Evolutionary conservation across 371 early-diverging fungal genomes (phyloP).

Genomic region (Apophysomyces elegans): DNA sequence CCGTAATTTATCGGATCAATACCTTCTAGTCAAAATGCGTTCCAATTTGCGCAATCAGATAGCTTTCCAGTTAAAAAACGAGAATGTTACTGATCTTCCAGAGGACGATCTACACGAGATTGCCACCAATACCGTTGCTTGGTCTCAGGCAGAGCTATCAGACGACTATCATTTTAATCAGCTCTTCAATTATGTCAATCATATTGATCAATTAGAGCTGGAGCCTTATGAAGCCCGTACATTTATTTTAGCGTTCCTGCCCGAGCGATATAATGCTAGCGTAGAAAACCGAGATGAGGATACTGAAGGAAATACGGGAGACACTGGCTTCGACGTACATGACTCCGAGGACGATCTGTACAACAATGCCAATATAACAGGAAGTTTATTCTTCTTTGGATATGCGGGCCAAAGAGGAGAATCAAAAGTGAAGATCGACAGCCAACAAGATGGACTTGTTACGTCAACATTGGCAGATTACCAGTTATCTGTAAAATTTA

Average conservation of each 20-base stretch:
- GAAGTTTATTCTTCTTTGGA: constrained; percentile 84
- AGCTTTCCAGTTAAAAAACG: constrained; percentile 87
- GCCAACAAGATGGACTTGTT: constrained; percentile 24
- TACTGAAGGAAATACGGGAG: constrained; percentile 13
- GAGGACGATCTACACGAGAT: constrained; percentile 24
- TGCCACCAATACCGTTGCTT: constrained; percentile 69
- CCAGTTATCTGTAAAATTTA: constrained; percentile 78
- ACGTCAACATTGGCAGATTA: constrained; percentile 58
- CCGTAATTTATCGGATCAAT: constrained; percentile 64
- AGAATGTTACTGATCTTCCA: constrained; percentile 63
- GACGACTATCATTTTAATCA: constrained; percentile 80
- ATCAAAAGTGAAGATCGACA: constrained; percentile 5
- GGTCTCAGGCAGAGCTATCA: constrained; percentile 41
- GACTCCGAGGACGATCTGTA: constrained; percentile 51
- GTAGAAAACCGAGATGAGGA: constrained; percentile 19
- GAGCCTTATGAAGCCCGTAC: constrained; percentile 63
- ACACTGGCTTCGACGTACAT: constrained; percentile 12
- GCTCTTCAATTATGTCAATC: constrained; percentile 87
- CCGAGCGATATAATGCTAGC: constrained; percentile 38
- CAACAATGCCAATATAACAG: constrained; percentile 80
- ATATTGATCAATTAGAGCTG: constrained; percentile 77
- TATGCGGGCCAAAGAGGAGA: constrained; percentile 42
- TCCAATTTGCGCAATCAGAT: constrained; percentile 84
- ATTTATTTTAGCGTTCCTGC: constrained; percentile 80
- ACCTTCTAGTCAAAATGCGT: constrained; percentile 75